A percentile compares a stretch with the other conserved stretches of the same genome.
These are phyloP conservation scores for Ormosia semicastrata DNA, from an alignment of 306 rosid genomes.

Conservation along the genomic window DNA sequence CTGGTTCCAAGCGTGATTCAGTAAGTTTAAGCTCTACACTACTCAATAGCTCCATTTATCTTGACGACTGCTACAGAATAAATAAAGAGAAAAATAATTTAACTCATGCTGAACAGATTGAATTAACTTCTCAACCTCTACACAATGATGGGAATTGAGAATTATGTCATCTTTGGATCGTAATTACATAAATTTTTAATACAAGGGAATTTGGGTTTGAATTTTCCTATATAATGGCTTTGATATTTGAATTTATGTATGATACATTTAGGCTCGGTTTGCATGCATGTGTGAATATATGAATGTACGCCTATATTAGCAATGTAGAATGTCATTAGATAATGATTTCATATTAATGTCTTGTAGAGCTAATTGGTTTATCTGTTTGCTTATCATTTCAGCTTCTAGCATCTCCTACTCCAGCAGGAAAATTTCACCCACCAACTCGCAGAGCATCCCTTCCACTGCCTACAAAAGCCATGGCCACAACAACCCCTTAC, in stretches of 20 bases:
- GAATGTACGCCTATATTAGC: not conserved
- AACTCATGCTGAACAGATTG: not conserved
- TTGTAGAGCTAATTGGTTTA: not conserved
- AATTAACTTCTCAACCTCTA: not conserved
- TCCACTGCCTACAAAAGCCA: conserved; percentile 57
- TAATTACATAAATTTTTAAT: not conserved
- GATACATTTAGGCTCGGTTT: not conserved
- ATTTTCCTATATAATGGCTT: not conserved
- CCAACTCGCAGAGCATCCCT: conserved; percentile 77
- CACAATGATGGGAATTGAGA: conserved; percentile 1
- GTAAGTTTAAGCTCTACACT: conserved; percentile 44
- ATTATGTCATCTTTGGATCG: not conserved
- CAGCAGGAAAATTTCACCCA: conserved; percentile 37
- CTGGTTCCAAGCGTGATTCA: conserved; percentile 43
- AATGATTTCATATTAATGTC: not conserved
- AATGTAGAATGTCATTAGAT: not conserved
- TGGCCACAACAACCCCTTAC: conserved; percentile 40
- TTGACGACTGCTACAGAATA: not conserved
- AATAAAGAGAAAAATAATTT: not conserved
- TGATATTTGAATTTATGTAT: not conserved
- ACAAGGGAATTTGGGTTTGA: not conserved
- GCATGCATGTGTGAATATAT: not conserved
- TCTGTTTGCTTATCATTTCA: conserved; percentile 35
- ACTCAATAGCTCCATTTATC: not conserved
- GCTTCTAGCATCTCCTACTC: conserved; percentile 53